Conservation (phyloP, 1,284 basidiomycete species). For the Salmacisia buchloeana region DNA sequence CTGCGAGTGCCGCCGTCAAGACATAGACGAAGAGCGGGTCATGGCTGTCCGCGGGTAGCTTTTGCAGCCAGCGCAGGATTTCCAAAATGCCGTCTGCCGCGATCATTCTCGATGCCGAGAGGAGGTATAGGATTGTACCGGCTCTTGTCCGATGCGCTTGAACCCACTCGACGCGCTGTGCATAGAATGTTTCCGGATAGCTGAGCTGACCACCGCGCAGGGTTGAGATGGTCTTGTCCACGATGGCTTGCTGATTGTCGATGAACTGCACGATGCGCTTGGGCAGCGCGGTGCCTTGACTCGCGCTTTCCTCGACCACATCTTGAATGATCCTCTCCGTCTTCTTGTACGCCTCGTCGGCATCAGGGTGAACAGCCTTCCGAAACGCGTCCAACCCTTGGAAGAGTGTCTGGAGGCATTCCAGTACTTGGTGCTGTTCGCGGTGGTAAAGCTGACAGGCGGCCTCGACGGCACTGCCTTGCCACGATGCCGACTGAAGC, state of each 20-base stretch:
- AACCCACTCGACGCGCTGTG: slow-evolving; percentile 36
- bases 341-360: slow-evolving; percentile 6
- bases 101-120: slow-evolving; percentile 38
- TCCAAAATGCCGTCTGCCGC: slow-evolving; percentile 22
- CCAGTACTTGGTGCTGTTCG: slow-evolving; percentile 41
- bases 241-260: slow-evolving; percentile 7
- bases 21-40: slow-evolving; percentile 68
- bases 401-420: slow-evolving; percentile 38
- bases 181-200: background rate
- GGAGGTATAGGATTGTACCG: slow-evolving; percentile 42
- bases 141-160: slow-evolving; percentile 39
- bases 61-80: slow-evolving; percentile 22
- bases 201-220: background rate
- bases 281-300: slow-evolving; percentile 16
- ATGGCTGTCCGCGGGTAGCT: slow-evolving; percentile 13
- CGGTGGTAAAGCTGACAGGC: slow-evolving; percentile 44
- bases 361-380: background rate
- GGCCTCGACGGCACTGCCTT: slow-evolving; percentile 38
- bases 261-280: slow-evolving; percentile 29
- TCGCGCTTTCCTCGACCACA: slow-evolving; percentile 2
- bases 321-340: slow-evolving; percentile 5
- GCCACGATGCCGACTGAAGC: slow-evolving; percentile 37
- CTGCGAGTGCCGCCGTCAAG: slow-evolving; percentile 63
- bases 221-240: background rate
- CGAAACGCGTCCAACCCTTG: slow-evolving; percentile 5